Evolutionary conservation across 2,329 filamentous ascomycete genomes (phyloP), one percentile per base, ranked within the genome.

Genomic region (Penicillium sp.): DNA sequence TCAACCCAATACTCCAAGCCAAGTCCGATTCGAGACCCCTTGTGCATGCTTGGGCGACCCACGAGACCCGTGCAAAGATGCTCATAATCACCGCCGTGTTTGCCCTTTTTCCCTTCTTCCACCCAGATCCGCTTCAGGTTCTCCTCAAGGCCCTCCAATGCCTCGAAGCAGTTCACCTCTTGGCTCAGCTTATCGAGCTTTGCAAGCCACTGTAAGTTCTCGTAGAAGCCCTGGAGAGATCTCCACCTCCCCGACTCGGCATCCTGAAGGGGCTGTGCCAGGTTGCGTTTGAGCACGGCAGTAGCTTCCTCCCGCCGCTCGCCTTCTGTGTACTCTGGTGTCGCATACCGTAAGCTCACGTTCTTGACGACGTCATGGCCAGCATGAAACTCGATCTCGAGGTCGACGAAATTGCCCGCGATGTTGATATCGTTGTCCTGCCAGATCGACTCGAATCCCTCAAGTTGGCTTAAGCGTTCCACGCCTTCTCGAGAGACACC

Each of bases 401-500:
- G 55, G 36, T 72, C 70, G 20, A 73, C 69, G 38, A 65, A 67
- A 32, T 71, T 69, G 4, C 70, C 70, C 6, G 69, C 70, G 45
- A 72, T 70, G 33, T 60, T 71, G 30, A 73, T 58, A 43, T 63
- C 66, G 28, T 72, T 64, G 11, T 72, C 68, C 45, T 72, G 68
- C 68, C 68, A 72, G 28, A 71, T 65, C 10, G 67, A 70, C 34
- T 71, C 68, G 20, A 73, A 70, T 2, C 68, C 69, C 42, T 71
- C 66, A 2, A 72, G 51, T 34, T 63, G 59, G 15, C 63, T 67
- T 15, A 72, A 37, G 33, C 68, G 58, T 44, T 73, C 68, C 18
- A 72, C 57, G 0, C 65, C 63, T 34, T 71, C 68, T 11, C 70
- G 58, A 35, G 67, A 69, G 18, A 72, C 62, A 2, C 69, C 69